These are phyloP conservation scores for Xylaria arbuscula DNA, from an alignment of 2,329 filamentous ascomycete genomes.

Conservation along the genomic window DNA sequence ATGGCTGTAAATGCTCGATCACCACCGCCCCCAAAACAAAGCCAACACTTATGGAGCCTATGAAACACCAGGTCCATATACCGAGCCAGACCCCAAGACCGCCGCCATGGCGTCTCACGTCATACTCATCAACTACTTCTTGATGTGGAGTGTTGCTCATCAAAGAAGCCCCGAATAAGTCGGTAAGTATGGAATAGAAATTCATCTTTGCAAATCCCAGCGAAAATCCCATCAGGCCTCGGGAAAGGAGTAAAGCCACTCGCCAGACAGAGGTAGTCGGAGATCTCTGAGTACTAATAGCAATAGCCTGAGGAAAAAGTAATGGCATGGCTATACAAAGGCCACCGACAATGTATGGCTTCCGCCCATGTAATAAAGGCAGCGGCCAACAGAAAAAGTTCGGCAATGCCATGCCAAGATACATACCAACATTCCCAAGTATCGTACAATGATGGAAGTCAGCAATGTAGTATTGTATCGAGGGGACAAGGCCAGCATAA, in stretches of 20 bases:
- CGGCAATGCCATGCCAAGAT: conserved; percentile 75
- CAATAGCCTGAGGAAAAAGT: conserved; percentile 79
- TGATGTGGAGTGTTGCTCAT: conserved; percentile 79
- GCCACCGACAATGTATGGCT: conserved; percentile 78
- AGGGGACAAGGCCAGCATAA: conserved; percentile 81
- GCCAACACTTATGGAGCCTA: conserved; percentile 76
- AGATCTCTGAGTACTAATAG: conserved; percentile 67
- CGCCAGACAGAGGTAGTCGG: conserved; percentile 67
- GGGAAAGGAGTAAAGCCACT: conserved; percentile 69
- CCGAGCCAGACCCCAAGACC: conserved; percentile 85
- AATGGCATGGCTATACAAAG: conserved; percentile 77
- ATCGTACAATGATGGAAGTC: conserved; percentile 75
- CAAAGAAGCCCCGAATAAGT: conserved; percentile 80
- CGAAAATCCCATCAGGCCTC: conserved; percentile 73
- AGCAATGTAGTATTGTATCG: conserved; percentile 80
- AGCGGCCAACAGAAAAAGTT: conserved; percentile 79
- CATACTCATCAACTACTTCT: conserved; percentile 73
- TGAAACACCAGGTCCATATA: conserved; percentile 81
- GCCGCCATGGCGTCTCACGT: conserved; percentile 78
- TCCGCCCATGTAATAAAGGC: conserved; percentile 78
- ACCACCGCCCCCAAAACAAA: conserved; percentile 78
- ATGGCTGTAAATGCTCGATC: conserved; percentile 71
- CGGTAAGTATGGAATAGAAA: conserved; percentile 75
- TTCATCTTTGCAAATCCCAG: conserved; percentile 84
- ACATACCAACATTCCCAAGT: conserved; percentile 79